Base-by-base conservation (phyloP, 371 early-diverging fungal species). In the Lichtheimia hyalospora region DNA sequence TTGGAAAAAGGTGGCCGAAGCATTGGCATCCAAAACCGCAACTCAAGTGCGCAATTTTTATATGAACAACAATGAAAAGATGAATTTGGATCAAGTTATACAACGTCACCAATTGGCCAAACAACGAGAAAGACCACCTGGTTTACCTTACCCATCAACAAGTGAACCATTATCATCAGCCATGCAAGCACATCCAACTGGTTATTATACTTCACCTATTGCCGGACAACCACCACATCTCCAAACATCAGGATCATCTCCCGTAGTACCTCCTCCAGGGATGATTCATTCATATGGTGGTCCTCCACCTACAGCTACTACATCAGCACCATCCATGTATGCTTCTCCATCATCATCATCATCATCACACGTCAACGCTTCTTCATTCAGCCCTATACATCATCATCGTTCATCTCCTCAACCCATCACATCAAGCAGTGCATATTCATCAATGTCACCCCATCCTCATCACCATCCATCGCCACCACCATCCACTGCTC, bases 11-110 rank as follows among this genome's bases (percentile, higher is more conserved):
- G 77, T 96, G 21, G 86, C 96, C 0, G 81, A 73, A 54, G 78
- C 77, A 2, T 80, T 96, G 64, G 86, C 86, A 28, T 73, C 88
- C 3, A 96, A 96, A 67, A 92, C 94, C 0, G 83, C 81, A 4
- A 86, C 88, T n/a, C 96, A 96, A 71, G 91, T 89, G 14, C 89
- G 94, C 14, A 94, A 92, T 60, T 90, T 89, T 61, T 96, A 87
- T 62, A 71, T 76, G 8, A 88, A 86, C 56, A 87, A 91, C 63
- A 83, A 84, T n/a, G 90, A 90, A 53, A 88, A 87, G 50, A 71
- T 89, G 49, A 75, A 74, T 0, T 58, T 88, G 41, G 88, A 83
- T 24, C 70, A 74, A 4, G 57, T 88, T 2, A 70, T 86, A 1
- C 69, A 69, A 18, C 73, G 79, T 41, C 69, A 66, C 39, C 63